A percentile compares a stretch with the other conserved stretches of the same genome.
Conservation (phyloP, 352 stramenopile species). For the Phytophthora fragariae region DNA sequence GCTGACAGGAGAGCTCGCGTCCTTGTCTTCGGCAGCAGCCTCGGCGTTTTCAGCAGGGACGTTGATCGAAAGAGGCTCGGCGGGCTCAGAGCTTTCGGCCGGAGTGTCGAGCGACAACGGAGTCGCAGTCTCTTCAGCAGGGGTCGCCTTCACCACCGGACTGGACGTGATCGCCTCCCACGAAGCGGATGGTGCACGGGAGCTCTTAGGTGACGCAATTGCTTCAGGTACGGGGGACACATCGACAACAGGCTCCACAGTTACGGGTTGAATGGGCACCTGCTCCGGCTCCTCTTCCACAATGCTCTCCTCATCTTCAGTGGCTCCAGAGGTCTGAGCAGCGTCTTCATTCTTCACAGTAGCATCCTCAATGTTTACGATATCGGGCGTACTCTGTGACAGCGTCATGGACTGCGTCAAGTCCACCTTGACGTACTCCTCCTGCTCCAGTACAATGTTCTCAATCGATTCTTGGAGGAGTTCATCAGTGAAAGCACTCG, state of each 20-base stretch:
- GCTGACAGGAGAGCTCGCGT: constrained; percentile 31
- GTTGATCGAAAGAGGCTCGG: constrained; percentile 28
- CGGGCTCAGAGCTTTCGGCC: constrained; percentile 17
- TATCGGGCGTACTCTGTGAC: constrained; percentile 35
- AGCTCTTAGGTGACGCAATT: constrained; percentile 30
- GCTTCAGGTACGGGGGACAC: background rate
- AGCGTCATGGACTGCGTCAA: constrained; percentile 57
- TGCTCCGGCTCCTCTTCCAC: constrained; percentile 35
- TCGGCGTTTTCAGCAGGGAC: constrained; percentile 36
- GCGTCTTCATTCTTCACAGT: constrained; percentile 27
- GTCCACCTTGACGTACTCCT: constrained; percentile 78
- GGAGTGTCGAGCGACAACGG: constrained; percentile 27
- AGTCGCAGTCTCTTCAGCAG: constrained; percentile 21
- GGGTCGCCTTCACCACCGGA: constrained; percentile 16
- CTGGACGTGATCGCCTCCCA: constrained; percentile 37
- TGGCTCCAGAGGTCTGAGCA: constrained; percentile 22
- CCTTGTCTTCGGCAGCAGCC: constrained; percentile 27
- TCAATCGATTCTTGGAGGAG: constrained; percentile 56
- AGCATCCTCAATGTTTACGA: constrained; percentile 40
- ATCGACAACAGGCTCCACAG: constrained; percentile 17
- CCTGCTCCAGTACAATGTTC: constrained; percentile 57
- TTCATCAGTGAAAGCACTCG: constrained; percentile 50
- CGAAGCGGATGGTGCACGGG: constrained; percentile 11
- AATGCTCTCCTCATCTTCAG: constrained; percentile 32
- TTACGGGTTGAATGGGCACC: constrained; percentile 3